Base-by-base conservation (phyloP, 305 asterid genomes). In the Fraxinus floribunda region DNA sequence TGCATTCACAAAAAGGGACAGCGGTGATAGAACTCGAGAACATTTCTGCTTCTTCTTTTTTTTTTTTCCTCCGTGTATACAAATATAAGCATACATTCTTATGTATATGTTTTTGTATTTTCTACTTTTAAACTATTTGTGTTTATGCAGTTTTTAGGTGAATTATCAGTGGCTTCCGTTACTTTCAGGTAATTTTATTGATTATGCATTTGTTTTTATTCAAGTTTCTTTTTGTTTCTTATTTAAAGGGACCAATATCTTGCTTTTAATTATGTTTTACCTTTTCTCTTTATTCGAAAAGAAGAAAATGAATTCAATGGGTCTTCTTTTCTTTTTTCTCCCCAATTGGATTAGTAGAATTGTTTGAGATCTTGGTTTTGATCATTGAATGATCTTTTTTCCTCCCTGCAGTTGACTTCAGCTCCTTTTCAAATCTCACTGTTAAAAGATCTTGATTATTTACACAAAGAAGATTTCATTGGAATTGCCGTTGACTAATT, bases 311-410 rank as follows among this genome's bases (percentile, higher is more conserved):
- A 74, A 71, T 80, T 66, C 62, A 78, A 74, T 60, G 8, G 55
- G 49, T 76, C 81, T 57, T 57, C 10, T 55, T n/a, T n/a, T 55
- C 26, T 24, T 24, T 24, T 6, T 44, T 11, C 1, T 11, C 11
- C 49, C 24, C 8, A 16, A 52, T n/a, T 52, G 62, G 62, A 52
- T 52, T 16, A 16, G 8, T 52, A 16, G 7, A 52, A 52, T 52
- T 57, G 26, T 88, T 80, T 82, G 79, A 80, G 84, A 83, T 83
- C 88, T 88, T 81, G 82, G 77, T 75, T 81, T 66, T 2, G 29
- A 7, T 74, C 52, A 75, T 77, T 57, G 76, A 74, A 22, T 80
- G 10, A 83, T 46, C 62, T 82, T 39, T 34, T 46, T 64, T 73
- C 26, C 24, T 0, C 18, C 62, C 68, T 22, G 29, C 75, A 55